phyloP scores from a whole-genome alignment of 345 rosid species.

The Corymbia maculata region DNA sequence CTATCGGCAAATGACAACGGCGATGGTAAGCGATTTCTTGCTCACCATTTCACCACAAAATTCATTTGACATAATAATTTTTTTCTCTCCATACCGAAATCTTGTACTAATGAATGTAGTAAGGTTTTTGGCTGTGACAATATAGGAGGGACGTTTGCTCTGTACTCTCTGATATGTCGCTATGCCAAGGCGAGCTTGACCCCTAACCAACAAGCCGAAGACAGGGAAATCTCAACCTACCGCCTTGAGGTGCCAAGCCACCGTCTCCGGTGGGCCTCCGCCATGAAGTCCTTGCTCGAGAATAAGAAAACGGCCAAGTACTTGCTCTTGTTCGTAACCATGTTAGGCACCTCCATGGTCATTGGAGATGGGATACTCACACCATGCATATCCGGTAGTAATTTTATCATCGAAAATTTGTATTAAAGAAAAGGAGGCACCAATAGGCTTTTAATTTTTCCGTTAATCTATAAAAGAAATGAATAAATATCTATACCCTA shows the following conservation, averaged over 20 bases:
- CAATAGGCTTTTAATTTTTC: not conserved
- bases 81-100: not conserved
- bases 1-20: constrained; percentile 21
- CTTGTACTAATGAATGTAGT: not conserved
- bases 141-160: constrained; percentile 22
- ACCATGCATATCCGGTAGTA: constrained; percentile 18
- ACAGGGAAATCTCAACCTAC: constrained; percentile 8
- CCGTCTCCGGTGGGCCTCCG: constrained; percentile 1
- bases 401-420: not conserved
- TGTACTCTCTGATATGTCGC: constrained; percentile 23
- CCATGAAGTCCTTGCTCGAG: constrained; percentile 5
- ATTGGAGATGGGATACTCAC: constrained; percentile 32
- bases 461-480: not conserved
- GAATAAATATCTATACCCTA: not conserved
- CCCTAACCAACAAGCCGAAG: constrained; percentile 20
- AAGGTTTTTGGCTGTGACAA: not conserved
- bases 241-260: not conserved
- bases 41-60: not conserved
- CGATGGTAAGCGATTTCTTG: constrained; percentile 7
- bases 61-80: not conserved
- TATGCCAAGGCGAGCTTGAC: constrained; percentile 11
- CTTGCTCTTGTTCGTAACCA: constrained; percentile 4
- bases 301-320: constrained; percentile 3
- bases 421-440: not conserved
- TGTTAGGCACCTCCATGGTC: constrained; percentile 31